Percentiles rank a stretch among this genome's conserved stretches.
These are phyloP conservation scores for Leccinum subgranulosum DNA, from an alignment of 768 basidiomycete species.

Conservation along the genomic window DNA sequence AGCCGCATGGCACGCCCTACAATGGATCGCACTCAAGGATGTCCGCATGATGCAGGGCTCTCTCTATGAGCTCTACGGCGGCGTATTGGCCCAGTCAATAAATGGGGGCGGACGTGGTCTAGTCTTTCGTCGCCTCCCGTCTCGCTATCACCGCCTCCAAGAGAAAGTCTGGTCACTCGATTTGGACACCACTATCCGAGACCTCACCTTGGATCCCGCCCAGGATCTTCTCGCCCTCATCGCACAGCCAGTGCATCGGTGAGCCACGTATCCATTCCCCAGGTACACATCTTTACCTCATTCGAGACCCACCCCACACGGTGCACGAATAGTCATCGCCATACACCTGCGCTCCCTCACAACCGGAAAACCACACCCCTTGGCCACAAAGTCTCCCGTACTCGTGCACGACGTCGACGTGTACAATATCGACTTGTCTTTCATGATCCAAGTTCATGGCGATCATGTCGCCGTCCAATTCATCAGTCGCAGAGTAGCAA, in stretches of 20 bases:
- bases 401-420: slow-evolving; percentile 26
- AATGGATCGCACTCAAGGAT: slow-evolving; percentile 31
- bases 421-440: slow-evolving; percentile 29
- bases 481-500: slow-evolving; percentile 28
- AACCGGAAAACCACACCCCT: slow-evolving; percentile 45
- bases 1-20: slow-evolving; percentile 38
- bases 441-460: slow-evolving; percentile 53
- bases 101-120: slow-evolving; percentile 27
- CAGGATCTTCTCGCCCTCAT: slow-evolving; percentile 61
- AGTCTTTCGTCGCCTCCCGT: slow-evolving; percentile 48
- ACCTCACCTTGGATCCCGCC: slow-evolving; percentile 63
- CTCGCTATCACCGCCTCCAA: slow-evolving; percentile 44
- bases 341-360: slow-evolving; percentile 47
- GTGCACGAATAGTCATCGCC: slow-evolving; percentile 17
- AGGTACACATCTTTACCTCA: slow-evolving; percentile 1
- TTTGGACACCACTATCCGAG: slow-evolving; percentile 40
- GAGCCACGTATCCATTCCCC: slow-evolving; percentile 10
- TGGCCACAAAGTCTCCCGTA: slow-evolving; percentile 35
- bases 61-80: slow-evolving; percentile 59
- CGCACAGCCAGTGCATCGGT: slow-evolving; percentile 36
- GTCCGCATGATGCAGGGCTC: slow-evolving; percentile 42
- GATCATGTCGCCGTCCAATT: slow-evolving; percentile 53
- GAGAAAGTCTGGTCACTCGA: slow-evolving; percentile 43
- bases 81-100: slow-evolving; percentile 47
- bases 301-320: slow-evolving; percentile 10